Conservation (phyloP, 2,329 filamentous ascomycete species). For the Ophiostoma australiae region DNA sequence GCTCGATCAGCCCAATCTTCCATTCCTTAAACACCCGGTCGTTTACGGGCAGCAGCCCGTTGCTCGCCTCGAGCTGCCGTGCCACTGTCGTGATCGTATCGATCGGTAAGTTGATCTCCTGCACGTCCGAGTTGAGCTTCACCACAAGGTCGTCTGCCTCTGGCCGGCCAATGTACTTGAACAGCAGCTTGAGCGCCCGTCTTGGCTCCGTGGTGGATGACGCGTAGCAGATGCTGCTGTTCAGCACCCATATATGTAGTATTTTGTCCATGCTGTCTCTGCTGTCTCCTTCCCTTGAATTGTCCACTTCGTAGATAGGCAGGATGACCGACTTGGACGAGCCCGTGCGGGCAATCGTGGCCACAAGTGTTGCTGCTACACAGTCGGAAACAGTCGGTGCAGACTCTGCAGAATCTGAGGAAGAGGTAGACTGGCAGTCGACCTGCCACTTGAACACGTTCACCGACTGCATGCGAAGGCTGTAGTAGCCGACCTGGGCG, state of each 20-base stretch:
- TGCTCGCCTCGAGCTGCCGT: conserved; percentile 45
- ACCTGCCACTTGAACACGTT: conserved; percentile 57
- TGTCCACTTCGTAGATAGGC: conserved; percentile 33
- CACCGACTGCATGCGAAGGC: conserved; percentile 42
- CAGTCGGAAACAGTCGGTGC: conserved; percentile 43
- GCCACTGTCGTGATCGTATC: conserved; percentile 46
- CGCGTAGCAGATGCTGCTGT: conserved; percentile 48
- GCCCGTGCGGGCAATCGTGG: conserved; percentile 52
- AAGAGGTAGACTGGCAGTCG: neutral
- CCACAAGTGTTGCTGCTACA: conserved; percentile 48
- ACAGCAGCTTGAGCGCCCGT: conserved; percentile 52
- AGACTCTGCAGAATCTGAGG: too few relatives aligned
- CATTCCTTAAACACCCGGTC: conserved; percentile 60
- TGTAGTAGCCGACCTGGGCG: conserved; percentile 46
- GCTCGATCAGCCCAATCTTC: conserved; percentile 59
- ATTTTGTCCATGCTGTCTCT: too few relatives aligned
- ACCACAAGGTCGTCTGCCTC: conserved; percentile 49
- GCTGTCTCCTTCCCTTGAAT: neutral
- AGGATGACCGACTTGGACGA: conserved; percentile 53
- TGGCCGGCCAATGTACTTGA: conserved; percentile 39
- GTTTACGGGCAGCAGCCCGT: conserved; percentile 47
- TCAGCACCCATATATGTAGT: conserved; percentile 53
- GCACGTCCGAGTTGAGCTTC: conserved; percentile 50
- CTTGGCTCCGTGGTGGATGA: conserved; percentile 26
- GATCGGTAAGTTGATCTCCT: conserved; percentile 53